Evolutionary conservation across 306 rosid genomes (phyloP), one percentile per base, ranked within the genome.

Genomic region (Cyclanthera cordifolia): DNA sequence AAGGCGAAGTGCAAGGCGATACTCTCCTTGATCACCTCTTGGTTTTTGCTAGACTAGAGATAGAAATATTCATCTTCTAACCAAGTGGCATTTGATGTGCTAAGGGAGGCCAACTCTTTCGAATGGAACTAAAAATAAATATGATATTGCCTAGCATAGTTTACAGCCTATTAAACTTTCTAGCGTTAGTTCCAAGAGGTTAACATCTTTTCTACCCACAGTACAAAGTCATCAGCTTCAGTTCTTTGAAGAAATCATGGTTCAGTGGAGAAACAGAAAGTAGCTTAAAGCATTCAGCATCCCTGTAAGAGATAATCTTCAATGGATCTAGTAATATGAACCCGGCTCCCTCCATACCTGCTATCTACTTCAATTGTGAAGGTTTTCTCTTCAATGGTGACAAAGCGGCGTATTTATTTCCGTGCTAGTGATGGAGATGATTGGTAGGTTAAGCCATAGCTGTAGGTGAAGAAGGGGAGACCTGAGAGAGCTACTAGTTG

Each of bases 381-480:
- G 60, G 60, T 5, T 5, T 53, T 13, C 34, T 32, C 24, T 54
- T 24, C 34, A 13, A 24, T 24, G 60, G 28, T 5, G 60, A 54
- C 59, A 24, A 1, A 23, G n/a, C n/a, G 1, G 1, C 32, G 0
- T 23, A 32, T 53, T 7, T 23, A 53, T 11, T 11, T 4, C n/a
- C n/a, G 24, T 7, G 10, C 17, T 32, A 53, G 11, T 24, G 59
- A 23, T 24, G 37, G 60, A 54, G 60, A 24, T 24, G 34, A 5
- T 54, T 32, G 17, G 24, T 54, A 13, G 17, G 34, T 54, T 24
- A 24, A 54, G 60, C 17, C 11, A 9, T 53, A 53, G 57, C 57
- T 24, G 34, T 54, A 54, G 34, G 60, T 24, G 60, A 54, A 54
- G 60, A 23, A 11, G 39, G 61, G 61, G 61, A 55, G 61, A 55